Evolutionary conservation across 805 yeast genomes (phyloP).

Genomic region (Ogataea trehalophila): DNA sequence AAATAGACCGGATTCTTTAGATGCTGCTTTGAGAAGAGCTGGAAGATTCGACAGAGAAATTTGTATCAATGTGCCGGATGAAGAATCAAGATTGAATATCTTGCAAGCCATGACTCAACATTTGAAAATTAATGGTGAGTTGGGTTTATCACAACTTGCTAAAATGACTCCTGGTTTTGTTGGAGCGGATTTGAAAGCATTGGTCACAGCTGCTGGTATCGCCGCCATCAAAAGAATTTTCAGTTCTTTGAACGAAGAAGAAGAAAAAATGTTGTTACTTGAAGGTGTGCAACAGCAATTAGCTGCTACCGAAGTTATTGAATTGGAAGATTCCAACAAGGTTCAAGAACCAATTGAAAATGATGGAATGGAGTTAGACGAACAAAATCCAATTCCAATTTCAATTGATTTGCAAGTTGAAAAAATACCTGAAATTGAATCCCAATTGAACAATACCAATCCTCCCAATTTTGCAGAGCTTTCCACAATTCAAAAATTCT

Average conservation of each 20-base stretch:
- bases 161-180: conserved; percentile 96
- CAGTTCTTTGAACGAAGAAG: conserved; percentile 45
- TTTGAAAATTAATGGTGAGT: conserved; percentile 62
- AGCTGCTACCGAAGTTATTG: no score
- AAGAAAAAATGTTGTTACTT: conserved; percentile 25
- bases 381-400: background rate
- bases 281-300: conserved; percentile 13
- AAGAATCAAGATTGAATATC: conserved; percentile 71
- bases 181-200: conserved; percentile 93
- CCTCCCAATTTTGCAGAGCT: conserved; percentile 9
- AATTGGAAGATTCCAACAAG: background rate
- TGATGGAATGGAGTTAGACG: conserved; percentile 24
- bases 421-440: background rate
- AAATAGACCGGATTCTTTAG: conserved; percentile 91
- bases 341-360: conserved; percentile 2
- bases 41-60: conserved; percentile 96
- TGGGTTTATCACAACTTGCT: conserved; percentile 72
- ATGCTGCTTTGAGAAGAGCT: conserved; percentile 91
- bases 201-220: conserved; percentile 93
- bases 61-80: conserved; percentile 91
- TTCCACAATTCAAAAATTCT: conserved; percentile 69
- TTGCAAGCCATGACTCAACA: conserved; percentile 65
- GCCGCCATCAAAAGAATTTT: conserved; percentile 91
- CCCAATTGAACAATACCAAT: conserved; percentile 1
- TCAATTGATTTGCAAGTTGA: background rate